Conservation (phyloP, 2,329 filamentous ascomycete species). For the Alternaria conjuncta region DNA sequence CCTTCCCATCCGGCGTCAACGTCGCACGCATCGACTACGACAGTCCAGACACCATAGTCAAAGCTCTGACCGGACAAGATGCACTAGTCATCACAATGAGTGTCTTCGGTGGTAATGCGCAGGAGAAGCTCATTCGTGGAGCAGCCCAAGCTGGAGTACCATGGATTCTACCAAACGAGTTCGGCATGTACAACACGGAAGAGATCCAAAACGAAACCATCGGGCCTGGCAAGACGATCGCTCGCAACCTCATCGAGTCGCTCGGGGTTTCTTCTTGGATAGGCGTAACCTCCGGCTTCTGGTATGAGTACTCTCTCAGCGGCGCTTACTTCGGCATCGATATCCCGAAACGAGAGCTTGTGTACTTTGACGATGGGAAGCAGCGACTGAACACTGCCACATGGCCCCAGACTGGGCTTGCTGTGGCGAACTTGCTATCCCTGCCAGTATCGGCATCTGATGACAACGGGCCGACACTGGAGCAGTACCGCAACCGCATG, state of each 20-base stretch:
- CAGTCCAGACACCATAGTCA: conserved; percentile 48
- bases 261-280: conserved; percentile 37
- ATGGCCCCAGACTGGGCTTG: conserved; percentile 38
- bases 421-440: conserved; percentile 43
- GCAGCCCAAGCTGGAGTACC: conserved; percentile 47
- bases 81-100: conserved; percentile 49
- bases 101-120: conserved; percentile 31
- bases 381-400: conserved; percentile 40
- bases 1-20: conserved; percentile 50
- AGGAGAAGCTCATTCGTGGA: conserved; percentile 42
- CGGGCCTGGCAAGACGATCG: conserved; percentile 14
- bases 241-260: conserved; percentile 22
- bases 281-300: conserved; percentile 32
- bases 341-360: conserved; percentile 34
- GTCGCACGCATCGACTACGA: conserved; percentile 57
- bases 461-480: not conserved
- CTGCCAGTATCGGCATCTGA: conserved; percentile 31
- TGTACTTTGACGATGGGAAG: conserved; percentile 42
- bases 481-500: conserved; percentile 39
- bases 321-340: conserved; percentile 45
- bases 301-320: conserved; percentile 49
- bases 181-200: conserved; percentile 40
- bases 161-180: conserved; percentile 51
- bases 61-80: conserved; percentile 48
- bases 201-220: conserved; percentile 9